Base-by-base conservation (phyloP, 2,329 filamentous ascomycete genomes). In the Aspergillus unguis region DNA sequence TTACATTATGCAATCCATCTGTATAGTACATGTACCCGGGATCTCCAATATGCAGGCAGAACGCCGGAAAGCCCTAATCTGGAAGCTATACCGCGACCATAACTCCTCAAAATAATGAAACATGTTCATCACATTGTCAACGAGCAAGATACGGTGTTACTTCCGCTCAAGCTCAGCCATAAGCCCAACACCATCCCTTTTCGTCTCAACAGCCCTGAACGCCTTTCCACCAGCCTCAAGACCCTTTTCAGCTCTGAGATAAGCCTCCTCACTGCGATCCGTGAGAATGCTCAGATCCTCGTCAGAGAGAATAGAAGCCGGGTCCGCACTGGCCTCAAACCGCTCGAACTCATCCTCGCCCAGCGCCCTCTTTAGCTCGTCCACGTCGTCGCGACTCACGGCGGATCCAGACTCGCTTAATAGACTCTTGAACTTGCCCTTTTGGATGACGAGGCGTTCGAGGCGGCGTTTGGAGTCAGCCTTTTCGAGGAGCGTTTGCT, bases 401-500 rank as follows among this genome's bases (percentile, higher is more conserved):
- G 65, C 75, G 38, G 85, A 85, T 62, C 87, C 71, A 10, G 85
- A 85, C 62, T 87, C 71, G 11, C 31, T 43, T 1, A 77, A 64
- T 73, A 91, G 83, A 8, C 81, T 85, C 58, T 80, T 84, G 71
- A 95, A 92, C 4, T 88, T 85, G 2, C 92, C 92, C 69, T 97
- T 97, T 56, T 92, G 88, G 64, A 99, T 99, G 5, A 99, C 90
- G 0, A 99, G 78, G 67, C 96, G 95, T 69, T 99, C 94, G 0
- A 99, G 80, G 1, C 92, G 82, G 0, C 94, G 86, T 71, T 99
- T 99, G 1, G 88, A 90, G 62, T 96, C 91, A 0, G 94, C 94
- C 32, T 88, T 91, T 62, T 91, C 82, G 0, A 97, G 82, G 0
- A 97, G 78, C 5, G 85, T 85, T 65, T 96, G 90, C 68, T 99